These are phyloP conservation scores for Lobulomyces angularis DNA, from an alignment of 192 early-diverging fungal genomes.

Conservation along the genomic window DNA sequence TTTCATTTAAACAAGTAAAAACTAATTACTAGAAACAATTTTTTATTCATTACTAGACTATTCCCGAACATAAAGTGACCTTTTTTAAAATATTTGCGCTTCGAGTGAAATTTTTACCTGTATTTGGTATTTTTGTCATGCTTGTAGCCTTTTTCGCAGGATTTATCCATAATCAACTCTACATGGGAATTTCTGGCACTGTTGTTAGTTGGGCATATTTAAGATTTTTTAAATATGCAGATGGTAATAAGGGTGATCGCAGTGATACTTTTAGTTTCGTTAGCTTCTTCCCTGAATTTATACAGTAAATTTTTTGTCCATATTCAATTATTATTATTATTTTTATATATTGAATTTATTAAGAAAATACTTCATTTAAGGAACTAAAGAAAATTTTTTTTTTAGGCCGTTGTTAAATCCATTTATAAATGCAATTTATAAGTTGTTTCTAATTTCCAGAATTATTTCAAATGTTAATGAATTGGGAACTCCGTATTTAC, in stretches of 20 bases:
- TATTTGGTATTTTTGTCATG: constrained; percentile 23
- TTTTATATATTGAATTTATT: too few relatives aligned
- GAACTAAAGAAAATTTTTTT: too few relatives aligned
- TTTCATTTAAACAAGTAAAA: constrained; percentile 71
- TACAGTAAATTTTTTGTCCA: constrained; percentile 45
- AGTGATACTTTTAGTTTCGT: constrained; percentile 82
- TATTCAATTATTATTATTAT: too few relatives aligned
- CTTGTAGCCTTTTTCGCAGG: constrained; percentile 29
- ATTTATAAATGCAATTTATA: too few relatives aligned
- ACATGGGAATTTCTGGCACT: constrained; percentile 62
- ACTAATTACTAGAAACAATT: not conserved
- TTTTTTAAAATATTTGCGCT: constrained; percentile 54
- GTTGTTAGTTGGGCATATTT: constrained; percentile 69
- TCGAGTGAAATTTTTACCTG: constrained; percentile 54
- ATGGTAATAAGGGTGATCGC: constrained; percentile 70
- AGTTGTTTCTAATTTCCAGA: too few relatives aligned
- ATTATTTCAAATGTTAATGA: too few relatives aligned
- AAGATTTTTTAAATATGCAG: constrained; percentile 71
- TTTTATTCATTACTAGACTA: constrained; percentile 10
- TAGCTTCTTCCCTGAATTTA: constrained; percentile 78
- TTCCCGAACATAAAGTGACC: constrained; percentile 73
- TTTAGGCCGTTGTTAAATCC: too few relatives aligned
- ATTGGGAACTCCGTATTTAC: too few relatives aligned
- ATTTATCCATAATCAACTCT: constrained; percentile 41
- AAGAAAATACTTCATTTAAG: too few relatives aligned